Base-by-base conservation (phyloP, 2,329 filamentous ascomycete genomes). In the Neopestalotiopsis sp. region DNA sequence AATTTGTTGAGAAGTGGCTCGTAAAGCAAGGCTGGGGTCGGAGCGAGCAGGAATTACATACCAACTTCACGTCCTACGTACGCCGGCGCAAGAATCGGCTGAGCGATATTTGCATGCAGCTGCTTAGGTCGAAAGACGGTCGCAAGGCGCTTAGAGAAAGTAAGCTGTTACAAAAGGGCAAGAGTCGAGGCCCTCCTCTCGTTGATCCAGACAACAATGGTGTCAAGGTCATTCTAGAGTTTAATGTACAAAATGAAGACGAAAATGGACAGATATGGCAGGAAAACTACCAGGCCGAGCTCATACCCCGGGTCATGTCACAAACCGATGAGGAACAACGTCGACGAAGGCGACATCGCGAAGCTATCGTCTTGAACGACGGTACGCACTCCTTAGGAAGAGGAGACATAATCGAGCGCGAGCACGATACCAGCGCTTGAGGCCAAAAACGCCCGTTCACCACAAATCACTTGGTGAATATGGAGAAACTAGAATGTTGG, bases 291-390 rank as follows among this genome's bases (percentile, higher is more conserved):
- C 75, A 74, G 56, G 71, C 75, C 66, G 77, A 79, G 69, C 73
- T 78, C 66, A 75, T 81, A 61, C 79, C 80, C 62, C 75, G 83
- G 67, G 74, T 79, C 38, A 76, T 84, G 70, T 87, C 89, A 68
- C 87, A 89, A 77, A 89, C 84, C 69, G 84, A 81, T 6, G 90
- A 90, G 76, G 93, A 95, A 78, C 90, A 93, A 75, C 88, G 91
- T 66, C 84, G 95, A 70, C 85, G 94, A 70, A 87, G 94, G 72
- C 87, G 93, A 64, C 88, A 95, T 76, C 87, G 94, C 73, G 94
- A 97, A 82, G 94, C 94, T 4, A 95, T 98, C 88, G 94, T 98
- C 24, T 84, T 97, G 68, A 95, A 94, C 75, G 94, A 97, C 75
- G 93, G 93, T n/a, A 93, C 89, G 28, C 87, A 91, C 40, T 92